phyloP scores from a whole-genome alignment of 2,329 filamentous ascomycete genomes.

The Chaetomium sp. region DNA sequence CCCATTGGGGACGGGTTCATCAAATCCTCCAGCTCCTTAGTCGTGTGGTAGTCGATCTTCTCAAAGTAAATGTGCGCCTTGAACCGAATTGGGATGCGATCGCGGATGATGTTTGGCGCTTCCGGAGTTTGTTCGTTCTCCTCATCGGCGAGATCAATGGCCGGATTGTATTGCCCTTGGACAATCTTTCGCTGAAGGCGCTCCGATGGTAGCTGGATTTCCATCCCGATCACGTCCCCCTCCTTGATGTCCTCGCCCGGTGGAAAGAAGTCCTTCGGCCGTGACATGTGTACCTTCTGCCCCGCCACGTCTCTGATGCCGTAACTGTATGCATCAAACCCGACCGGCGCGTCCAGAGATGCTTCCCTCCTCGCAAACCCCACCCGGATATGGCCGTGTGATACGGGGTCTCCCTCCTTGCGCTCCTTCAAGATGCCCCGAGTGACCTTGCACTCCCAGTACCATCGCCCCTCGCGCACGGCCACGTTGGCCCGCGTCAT shows the following conservation, averaged over 20 bases:
- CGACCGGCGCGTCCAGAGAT: constrained; percentile 78
- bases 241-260: constrained; percentile 78
- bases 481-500: constrained; percentile 90
- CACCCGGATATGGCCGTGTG: constrained; percentile 71
- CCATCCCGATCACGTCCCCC: constrained; percentile 90
- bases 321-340: constrained; percentile 91
- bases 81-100: constrained; percentile 91
- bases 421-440: constrained; percentile 65
- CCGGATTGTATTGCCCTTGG: constrained; percentile 82
- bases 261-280: constrained; percentile 86
- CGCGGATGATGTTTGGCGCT: constrained; percentile 82
- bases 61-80: constrained; percentile 95
- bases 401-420: constrained; percentile 48
- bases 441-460: constrained; percentile 91
- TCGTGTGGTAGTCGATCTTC: constrained; percentile 83
- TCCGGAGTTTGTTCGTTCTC: constrained; percentile 57
- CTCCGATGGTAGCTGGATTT: constrained; percentile 87
- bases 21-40: constrained; percentile 84
- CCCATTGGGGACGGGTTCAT: constrained; percentile 67
- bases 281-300: constrained; percentile 90
- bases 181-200: constrained; percentile 86
- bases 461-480: constrained; percentile 85
- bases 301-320: constrained; percentile 86
- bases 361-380: constrained; percentile 85
- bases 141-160: constrained; percentile 69